phyloP scores from a whole-genome alignment of 768 basidiomycete species.

The Lentinula detonsa region DNA sequence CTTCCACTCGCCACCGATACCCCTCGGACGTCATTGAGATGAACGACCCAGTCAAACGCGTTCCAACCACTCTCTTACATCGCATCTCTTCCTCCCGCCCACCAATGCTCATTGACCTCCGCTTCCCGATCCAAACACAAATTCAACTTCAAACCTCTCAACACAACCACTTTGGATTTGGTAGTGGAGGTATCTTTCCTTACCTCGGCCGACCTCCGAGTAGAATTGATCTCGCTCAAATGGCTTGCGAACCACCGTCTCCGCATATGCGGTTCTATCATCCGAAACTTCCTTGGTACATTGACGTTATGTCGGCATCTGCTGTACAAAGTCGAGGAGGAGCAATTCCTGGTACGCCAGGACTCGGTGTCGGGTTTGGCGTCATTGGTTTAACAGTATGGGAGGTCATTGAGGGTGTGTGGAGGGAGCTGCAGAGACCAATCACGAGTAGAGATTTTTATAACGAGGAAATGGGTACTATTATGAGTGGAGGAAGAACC shows the following conservation, averaged over 20 bases:
- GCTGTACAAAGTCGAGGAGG: constrained; percentile 37
- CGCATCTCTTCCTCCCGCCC: constrained; percentile 24
- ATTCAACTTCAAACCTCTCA: constrained; percentile 19
- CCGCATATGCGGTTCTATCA: constrained; percentile 51
- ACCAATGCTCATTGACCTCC: constrained; percentile 45
- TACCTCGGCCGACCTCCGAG: constrained; percentile 36
- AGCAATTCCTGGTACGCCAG: not conserved
- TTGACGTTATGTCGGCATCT: constrained; percentile 45
- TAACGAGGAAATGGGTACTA: constrained; percentile 35
- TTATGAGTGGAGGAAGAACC: not conserved
- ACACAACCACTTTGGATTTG: not conserved
- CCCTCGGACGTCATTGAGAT: constrained; percentile 25
- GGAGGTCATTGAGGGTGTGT: constrained; percentile 48
- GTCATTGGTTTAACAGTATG: constrained; percentile 34
- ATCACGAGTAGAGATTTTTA: constrained; percentile 52
- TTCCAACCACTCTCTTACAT: constrained; percentile 18
- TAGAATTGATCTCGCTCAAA: constrained; percentile 45
- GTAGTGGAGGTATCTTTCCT: constrained; percentile 24
- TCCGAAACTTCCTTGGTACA: constrained; percentile 57
- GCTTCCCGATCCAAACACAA: constrained; percentile 26
- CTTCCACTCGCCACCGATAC: constrained; percentile 21
- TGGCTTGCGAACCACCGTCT: constrained; percentile 46
- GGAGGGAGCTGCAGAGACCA: constrained; percentile 31
- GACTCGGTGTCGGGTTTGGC: not conserved
- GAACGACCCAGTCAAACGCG: constrained; percentile 24